Evolutionary conservation across 1,284 basidiomycete genomes (phyloP).

Genomic region (Trichosporon coremiiforme): DNA sequence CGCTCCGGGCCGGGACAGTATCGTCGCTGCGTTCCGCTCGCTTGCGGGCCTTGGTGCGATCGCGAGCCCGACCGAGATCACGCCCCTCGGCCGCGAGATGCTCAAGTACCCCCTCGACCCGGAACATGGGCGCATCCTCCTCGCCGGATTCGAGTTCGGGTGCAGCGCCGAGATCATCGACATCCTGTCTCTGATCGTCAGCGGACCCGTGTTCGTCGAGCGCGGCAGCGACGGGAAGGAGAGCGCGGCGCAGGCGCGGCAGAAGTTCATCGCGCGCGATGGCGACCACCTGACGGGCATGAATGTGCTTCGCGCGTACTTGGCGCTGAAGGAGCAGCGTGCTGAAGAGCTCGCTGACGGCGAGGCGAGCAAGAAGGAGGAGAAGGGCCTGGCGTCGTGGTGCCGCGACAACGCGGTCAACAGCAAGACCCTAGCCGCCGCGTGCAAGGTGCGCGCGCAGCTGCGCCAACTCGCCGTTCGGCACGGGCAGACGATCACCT

Average conservation of each 20-base stretch:
- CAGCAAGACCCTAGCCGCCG: conserved; percentile 80
- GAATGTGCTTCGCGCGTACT: conserved; percentile 79
- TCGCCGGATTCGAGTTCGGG: conserved; percentile 69
- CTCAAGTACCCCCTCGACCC: conserved; percentile 83
- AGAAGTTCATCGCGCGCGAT: conserved; percentile 76
- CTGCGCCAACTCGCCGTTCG: conserved; percentile 69
- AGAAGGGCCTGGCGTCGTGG: conserved; percentile 67
- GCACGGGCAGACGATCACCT: conserved; percentile 63
- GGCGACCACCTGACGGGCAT: conserved; percentile 90
- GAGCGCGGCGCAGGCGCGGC: conserved; percentile 66
- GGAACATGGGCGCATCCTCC: conserved; percentile 70
- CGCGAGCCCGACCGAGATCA: conserved; percentile 66
- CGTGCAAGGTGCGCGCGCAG: conserved; percentile 78
- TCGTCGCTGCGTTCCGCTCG: conserved; percentile 70
- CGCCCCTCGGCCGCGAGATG: conserved; percentile 73
- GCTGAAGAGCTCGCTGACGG: conserved; percentile 25
- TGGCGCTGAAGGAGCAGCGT: conserved; percentile 60
- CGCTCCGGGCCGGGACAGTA: conserved; percentile 68
- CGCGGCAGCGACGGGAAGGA: conserved; percentile 65
- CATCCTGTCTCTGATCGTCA: conserved; percentile 60
- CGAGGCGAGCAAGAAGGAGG: conserved; percentile 36
- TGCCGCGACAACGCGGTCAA: conserved; percentile 81
- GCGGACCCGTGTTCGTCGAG: conserved; percentile 67
- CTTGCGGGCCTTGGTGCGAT: conserved; percentile 76
- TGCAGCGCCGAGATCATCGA: conserved; percentile 75